phyloP scores from a whole-genome alignment of 2,329 filamentous ascomycete species.

The Cladophialophora chaetospira region DNA sequence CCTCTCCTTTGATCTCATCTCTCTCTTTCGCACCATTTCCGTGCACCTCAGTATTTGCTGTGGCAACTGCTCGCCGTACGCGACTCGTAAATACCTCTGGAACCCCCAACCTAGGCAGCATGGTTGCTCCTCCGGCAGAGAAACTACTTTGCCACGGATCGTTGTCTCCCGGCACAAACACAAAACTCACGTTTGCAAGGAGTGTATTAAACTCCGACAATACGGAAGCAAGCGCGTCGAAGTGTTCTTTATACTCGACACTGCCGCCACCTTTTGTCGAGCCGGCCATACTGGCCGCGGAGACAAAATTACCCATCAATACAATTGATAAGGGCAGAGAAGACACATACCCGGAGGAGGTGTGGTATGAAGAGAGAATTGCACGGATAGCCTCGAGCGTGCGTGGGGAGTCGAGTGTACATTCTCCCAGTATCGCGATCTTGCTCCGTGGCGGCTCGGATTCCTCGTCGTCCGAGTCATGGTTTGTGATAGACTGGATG shows the following conservation, averaged over 20 bases:
- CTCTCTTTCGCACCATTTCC: constrained; percentile 51
- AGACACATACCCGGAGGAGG: constrained; percentile 48
- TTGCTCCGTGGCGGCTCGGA: constrained; percentile 43
- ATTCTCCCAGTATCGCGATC: constrained; percentile 78
- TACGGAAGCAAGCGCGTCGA: constrained; percentile 80
- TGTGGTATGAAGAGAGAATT: constrained; percentile 73
- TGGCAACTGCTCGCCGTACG: constrained; percentile 75
- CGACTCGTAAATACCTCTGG: constrained; percentile 90
- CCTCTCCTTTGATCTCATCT: constrained; percentile 64
- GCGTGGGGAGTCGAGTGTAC: constrained; percentile 82
- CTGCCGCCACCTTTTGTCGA: constrained; percentile 70
- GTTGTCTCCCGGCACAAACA: constrained; percentile 94
- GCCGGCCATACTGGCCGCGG: constrained; percentile 60
- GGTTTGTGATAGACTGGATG: too few species aligned
- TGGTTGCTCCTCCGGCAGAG: constrained; percentile 50
- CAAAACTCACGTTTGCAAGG: constrained; percentile 76
- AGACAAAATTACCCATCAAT: constrained; percentile 80
- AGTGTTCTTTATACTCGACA: constrained; percentile 96
- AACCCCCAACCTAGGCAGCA: constrained; percentile 56
- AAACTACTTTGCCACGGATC: constrained; percentile 96
- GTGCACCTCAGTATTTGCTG: constrained; percentile 67
- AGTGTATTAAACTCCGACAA: constrained; percentile 82
- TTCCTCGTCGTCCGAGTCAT: constrained; percentile 35
- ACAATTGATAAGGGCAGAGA: constrained; percentile 76
- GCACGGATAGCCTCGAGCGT: constrained; percentile 78